phyloP scores from a whole-genome alignment of 371 early-diverging fungal species.

The Rhizomucor miehei region DNA sequence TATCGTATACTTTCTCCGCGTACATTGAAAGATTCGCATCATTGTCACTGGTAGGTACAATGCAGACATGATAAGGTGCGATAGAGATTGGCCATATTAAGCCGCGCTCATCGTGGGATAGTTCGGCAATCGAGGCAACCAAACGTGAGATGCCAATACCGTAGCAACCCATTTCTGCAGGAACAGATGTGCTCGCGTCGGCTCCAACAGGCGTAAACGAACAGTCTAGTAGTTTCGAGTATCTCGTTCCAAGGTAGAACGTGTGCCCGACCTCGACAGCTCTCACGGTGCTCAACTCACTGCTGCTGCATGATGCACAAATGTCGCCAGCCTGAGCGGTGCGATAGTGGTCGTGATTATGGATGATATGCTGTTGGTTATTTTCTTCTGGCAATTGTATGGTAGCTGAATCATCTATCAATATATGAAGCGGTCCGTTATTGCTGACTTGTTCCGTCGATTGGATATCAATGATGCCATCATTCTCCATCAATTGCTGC shows the following conservation, averaged over 20 bases:
- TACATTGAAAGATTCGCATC: slow-evolving; percentile 27
- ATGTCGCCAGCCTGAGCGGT: slow-evolving; percentile 59
- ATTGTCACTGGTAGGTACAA: slow-evolving; percentile 58
- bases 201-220: slow-evolving; percentile 29
- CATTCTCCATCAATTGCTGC: slow-evolving; percentile 10
- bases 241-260: slow-evolving; percentile 87
- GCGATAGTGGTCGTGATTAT: slow-evolving; percentile 50
- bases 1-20: slow-evolving; percentile 50
- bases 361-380: slow-evolving; percentile 6
- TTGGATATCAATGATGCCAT: slow-evolving; percentile 15
- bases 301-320: slow-evolving; percentile 58
- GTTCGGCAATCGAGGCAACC: slow-evolving; percentile 77
- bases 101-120: slow-evolving; percentile 61
- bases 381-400: background rate
- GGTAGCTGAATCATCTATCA: slow-evolving; percentile 25
- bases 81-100: slow-evolving; percentile 75
- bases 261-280: slow-evolving; percentile 93
- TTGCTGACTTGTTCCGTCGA: background rate
- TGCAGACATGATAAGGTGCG: slow-evolving; percentile 72
- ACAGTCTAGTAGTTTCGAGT: slow-evolving; percentile 70
- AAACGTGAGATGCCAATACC: slow-evolving; percentile 86
- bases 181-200: slow-evolving; percentile 21
- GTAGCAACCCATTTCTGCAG: slow-evolving; percentile 91
- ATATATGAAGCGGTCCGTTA: slow-evolving; percentile 13
- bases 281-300: slow-evolving; percentile 40